Base-by-base conservation (phyloP, 352 stramenopile species). In the Globisporangium spinosum region DNA sequence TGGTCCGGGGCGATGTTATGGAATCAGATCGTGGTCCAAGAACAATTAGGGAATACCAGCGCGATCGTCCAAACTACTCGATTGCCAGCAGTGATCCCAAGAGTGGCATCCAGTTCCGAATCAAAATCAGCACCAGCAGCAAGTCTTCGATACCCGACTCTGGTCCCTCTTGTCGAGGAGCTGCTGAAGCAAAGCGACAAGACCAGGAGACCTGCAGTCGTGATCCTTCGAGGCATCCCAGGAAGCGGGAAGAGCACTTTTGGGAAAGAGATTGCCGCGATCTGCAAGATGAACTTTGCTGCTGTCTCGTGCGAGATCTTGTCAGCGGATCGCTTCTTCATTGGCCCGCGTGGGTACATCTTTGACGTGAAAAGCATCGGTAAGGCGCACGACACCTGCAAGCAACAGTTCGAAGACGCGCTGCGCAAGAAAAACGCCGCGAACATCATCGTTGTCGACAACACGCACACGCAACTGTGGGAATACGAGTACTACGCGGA, bases 171-270 rank as follows among this genome's bases (percentile, higher is more conserved):
- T 62, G 74, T 89, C 2, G 70, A 82, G 17, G 64, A 70, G 5
- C 77, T 89, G 65, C 22, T 93, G 20, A 45, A 55, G 27, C 56
- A 74, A 9, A 77, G 73, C 25, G 22, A 35, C 15, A 54, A 56
- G 38, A 58, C 65, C 0, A 64, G 64, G 20, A 65, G 58, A n/a
- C 66, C 74, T 2, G 64, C 82, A 8, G 82, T 90, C 7, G 72
- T 91, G 53, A 83, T 93, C 43, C 63, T 93, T 45, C 74, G 85
- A 57, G 85, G 85, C 12, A 88, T 93, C 40, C 85, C 85, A 2
- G 85, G 85, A 0, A 91, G 83, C 64, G 85, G 85, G 15, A 93
- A 93, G 66, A 92, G 82, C 67, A 80, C 82, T 2, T 59, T 92
- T 15, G 66, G 72, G 8, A 70, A 68, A 1, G 81, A 88, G 29